These are phyloP conservation scores for Prillingera fragicola DNA, from an alignment of 1,284 basidiomycete genomes.

Conservation along the genomic window DNA sequence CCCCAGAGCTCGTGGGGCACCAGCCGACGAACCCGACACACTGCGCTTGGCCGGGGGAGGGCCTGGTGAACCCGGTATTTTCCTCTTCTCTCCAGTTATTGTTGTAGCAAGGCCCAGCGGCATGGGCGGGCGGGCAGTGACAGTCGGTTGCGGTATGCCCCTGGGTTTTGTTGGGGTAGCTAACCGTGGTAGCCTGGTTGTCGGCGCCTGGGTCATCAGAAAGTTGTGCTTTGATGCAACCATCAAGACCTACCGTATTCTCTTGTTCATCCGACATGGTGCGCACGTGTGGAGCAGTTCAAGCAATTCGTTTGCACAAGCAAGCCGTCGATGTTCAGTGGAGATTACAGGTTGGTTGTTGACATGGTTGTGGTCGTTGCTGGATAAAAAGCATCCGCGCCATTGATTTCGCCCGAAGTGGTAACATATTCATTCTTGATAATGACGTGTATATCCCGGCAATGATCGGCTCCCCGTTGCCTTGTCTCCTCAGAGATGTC, in stretches of 20 bases:
- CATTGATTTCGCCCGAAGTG: too few relatives aligned
- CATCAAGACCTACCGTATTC: slow-evolving; percentile 22
- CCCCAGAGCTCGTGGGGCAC: background rate
- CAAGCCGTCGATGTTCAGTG: background rate
- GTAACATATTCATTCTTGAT: too few relatives aligned
- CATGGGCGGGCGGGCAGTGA: too few relatives aligned
- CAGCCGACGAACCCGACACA: slow-evolving; percentile 19
- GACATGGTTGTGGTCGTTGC: too few relatives aligned
- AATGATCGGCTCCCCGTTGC: too few relatives aligned
- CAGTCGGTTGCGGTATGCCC: slow-evolving; percentile 9
- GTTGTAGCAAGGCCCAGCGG: background rate
- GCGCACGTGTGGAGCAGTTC: background rate
- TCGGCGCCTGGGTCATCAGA: slow-evolving; percentile 12
- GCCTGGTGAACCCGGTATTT: slow-evolving; percentile 28
- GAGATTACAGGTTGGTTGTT: background rate
- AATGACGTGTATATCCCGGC: too few relatives aligned
- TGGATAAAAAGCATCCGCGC: too few relatives aligned
- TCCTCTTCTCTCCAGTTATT: slow-evolving; percentile 23
- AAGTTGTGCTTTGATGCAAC: background rate
- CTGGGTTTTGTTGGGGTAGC: slow-evolving; percentile 19
- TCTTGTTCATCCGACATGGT: slow-evolving; percentile 37
- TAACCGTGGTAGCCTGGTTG: slow-evolving; percentile 30
- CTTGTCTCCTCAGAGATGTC: too few relatives aligned
- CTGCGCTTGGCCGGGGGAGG: slow-evolving; percentile 26
- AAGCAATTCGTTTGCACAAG: background rate